phyloP scores from a whole-genome alignment of 2,329 filamentous ascomycete species.

The Myriosclerotinia duriaeana region DNA sequence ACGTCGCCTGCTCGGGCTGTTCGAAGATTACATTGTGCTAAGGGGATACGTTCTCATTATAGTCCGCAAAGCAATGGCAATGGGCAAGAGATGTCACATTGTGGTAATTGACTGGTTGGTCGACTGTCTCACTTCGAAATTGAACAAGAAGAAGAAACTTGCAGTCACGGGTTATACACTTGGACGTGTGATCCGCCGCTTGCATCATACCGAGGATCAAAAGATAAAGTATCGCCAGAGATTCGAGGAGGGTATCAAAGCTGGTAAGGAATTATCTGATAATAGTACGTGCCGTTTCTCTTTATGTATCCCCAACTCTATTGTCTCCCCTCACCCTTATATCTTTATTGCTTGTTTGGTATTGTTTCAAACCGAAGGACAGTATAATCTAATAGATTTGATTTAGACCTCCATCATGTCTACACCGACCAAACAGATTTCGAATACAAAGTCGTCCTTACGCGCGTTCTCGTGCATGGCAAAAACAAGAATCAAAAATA shows the following conservation, averaged over 20 bases:
- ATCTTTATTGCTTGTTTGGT: neutral
- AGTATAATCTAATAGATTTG: conserved; percentile 3
- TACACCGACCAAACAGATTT: conserved; percentile 64
- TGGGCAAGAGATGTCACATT: conserved; percentile 44
- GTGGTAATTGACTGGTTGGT: conserved; percentile 50
- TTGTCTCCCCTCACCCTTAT: neutral
- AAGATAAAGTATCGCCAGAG: conserved; percentile 42
- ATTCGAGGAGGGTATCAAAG: conserved; percentile 38
- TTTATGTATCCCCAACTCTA: neutral
- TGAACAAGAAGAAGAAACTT: conserved; percentile 35
- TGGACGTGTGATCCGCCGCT: conserved; percentile 27
- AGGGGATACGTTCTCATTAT: neutral
- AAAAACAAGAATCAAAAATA: conserved; percentile 58
- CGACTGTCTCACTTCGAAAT: conserved; percentile 42
- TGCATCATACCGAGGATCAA: conserved; percentile 43
- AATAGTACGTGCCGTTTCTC: conserved; percentile 46
- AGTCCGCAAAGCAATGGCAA: conserved; percentile 45
- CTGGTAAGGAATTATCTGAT: conserved; percentile 49
- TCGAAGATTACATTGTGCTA: neutral
- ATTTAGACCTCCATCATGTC: conserved; percentile 59
- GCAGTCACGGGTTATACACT: conserved; percentile 32
- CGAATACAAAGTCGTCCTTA: conserved; percentile 61
- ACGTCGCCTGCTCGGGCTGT: neutral
- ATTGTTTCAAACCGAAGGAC: conserved; percentile 13
- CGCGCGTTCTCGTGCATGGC: conserved; percentile 49